These are phyloP conservation scores for Rhizopogon rudus DNA, from an alignment of 768 basidiomycete species.

Conservation along the genomic window DNA sequence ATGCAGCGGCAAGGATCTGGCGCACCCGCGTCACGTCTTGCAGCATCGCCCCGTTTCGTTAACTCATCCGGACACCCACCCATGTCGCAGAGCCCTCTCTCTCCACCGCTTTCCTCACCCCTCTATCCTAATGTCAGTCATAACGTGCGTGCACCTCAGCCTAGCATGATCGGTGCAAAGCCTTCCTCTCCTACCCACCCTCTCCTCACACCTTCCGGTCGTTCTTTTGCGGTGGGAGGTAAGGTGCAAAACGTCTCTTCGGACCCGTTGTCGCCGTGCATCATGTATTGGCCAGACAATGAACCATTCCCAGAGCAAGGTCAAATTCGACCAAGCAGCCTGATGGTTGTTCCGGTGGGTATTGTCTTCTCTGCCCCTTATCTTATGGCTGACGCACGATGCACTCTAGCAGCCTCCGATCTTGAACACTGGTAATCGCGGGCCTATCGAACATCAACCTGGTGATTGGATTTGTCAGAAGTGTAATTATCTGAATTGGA, in stretches of 20 bases:
- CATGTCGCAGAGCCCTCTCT: conserved; percentile 7
- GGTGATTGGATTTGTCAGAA: conserved; percentile 81
- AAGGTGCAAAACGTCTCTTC: conserved; percentile 74
- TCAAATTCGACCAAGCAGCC: conserved; percentile 62
- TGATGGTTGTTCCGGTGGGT: conserved; percentile 52
- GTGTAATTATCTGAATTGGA: conserved; percentile 87
- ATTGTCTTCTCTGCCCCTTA: background rate
- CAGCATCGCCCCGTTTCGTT: conserved; percentile 22
- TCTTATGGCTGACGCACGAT: background rate
- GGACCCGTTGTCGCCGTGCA: conserved; percentile 67
- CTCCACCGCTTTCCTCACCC: conserved; percentile 25
- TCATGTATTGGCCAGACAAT: conserved; percentile 92
- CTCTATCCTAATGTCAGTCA: conserved; percentile 22
- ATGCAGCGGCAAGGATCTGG: conserved; percentile 25
- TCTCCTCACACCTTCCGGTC: conserved; percentile 79
- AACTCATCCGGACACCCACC: conserved; percentile 1
- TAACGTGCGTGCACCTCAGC: conserved; percentile 15
- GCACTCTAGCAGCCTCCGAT: conserved; percentile 72
- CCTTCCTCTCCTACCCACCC: conserved; percentile 49
- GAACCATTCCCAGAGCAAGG: conserved; percentile 78
- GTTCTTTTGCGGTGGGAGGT: conserved; percentile 70
- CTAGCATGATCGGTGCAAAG: conserved; percentile 21
- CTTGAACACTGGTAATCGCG: conserved; percentile 83
- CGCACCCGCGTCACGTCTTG: conserved; percentile 16
- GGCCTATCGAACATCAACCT: conserved; percentile 83